Evolutionary conservation across 176 grass and related monocot genomes (phyloP), one percentile per base, ranked within the genome.

Genomic region (Rhynchospora tenuis): DNA sequence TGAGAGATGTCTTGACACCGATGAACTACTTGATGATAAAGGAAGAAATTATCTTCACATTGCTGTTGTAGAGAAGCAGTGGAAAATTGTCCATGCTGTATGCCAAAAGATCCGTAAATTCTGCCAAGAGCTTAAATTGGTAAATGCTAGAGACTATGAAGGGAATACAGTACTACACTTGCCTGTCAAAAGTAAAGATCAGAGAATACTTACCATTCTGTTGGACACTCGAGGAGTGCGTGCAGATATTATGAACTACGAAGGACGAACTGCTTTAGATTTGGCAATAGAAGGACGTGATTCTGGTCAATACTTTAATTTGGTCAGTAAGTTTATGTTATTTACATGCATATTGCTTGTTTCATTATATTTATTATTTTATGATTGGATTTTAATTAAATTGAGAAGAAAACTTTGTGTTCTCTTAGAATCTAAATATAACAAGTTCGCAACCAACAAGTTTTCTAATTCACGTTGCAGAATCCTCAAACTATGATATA

Each of bases 81-180:
- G 67, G 31, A 44, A 73, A 73, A 73, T 73, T 73, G 67, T 73
- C 15, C 15, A 14, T 44, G 14, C 14, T 44, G 24, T 73, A 13
- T 73, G 67, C 59, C 24, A 73, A 31, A 73, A 24, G 13, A 44
- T n/a, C 22, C 22, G 24, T 20, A 77, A 77, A 8, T n/a, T 8
- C 27, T 44, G 22, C 42, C 19, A 52, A 77, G 71, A 33, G 31
- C 31, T 33, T 33, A 33, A 33, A 52, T 47, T 73, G 71, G 15
- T 77, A 52, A 77, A 77, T 22, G 17, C 27, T 20, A 77, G 71
- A 23, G 71, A 77, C 71, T 3, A 77, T 52, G 13, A 45, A 19
- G 71, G 71, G 27, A 77, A 77, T 52, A 77, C 71, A 77, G 24
- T 29, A 9, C 45, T 77, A n/a, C 71, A 77, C 44, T 20, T 77